Evolutionary conservation across 371 early-diverging fungal genomes (phyloP), one percentile per base, ranked within the genome.

Genomic region (Rhizomucor pusillus): DNA sequence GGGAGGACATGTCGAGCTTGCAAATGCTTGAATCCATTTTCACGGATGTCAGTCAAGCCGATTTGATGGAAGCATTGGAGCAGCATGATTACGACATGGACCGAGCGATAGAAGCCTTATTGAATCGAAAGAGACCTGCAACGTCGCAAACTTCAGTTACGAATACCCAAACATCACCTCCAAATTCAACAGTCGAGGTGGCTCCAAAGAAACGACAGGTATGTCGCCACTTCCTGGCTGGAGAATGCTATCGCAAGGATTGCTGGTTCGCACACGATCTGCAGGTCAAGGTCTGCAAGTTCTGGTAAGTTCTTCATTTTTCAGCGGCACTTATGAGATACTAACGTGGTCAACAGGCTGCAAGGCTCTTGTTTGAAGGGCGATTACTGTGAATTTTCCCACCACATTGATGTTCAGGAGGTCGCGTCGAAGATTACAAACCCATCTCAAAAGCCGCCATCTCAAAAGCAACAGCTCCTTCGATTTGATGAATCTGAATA

Each of bases 191-290:
- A 43, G 2, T 56, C 46, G 16, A 16, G 14, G 44, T 13, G n/a
- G 37, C 43, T 14, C 54, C 47, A 50, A 73, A 40, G 59, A 80
- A 58, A 52, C 58, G 78, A 35, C 82, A 79, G 47, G 85, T 89
- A 2, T 90, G 91, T 54, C 76, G 91, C 16, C 89, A 89, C 64
- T 87, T 88, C 57, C 70, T 90, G 47, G 80, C 84, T 16, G 91
- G 89, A 5, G 80, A 84, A 52, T 90, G 91, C 54, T 84, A 81
- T 63, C 69, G 91, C 10, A 77, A 80, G 47, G 91, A 90, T 63
- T 90, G 91, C 51, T 89, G 91, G 89, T 90, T 82, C 70, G 82
- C 81, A 11, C 91, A 90, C 71, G 91, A 90, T 61, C 69, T 86
- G 39, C 81, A 86, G 45, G 69, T 73, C 3, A 79, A 82, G 60